Evolutionary conservation across 108 stramenopile genomes (phyloP), one percentile per base, ranked within the genome.

Genomic region (Pinguiococcus pyrenoidosus): DNA sequence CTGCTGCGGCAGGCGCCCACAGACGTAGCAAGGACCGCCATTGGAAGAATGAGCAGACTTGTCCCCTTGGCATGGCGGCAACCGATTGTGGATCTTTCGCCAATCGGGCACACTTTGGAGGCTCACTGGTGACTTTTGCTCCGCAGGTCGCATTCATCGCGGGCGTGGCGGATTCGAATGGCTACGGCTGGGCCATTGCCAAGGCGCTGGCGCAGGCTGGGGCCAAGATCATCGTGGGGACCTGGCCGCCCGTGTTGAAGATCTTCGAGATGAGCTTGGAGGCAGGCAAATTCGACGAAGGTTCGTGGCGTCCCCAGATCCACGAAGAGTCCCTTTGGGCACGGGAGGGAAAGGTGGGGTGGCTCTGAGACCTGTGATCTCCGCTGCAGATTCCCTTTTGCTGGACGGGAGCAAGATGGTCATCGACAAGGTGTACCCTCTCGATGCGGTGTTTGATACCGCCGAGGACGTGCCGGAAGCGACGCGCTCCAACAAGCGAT

Each of bases 161-260:
- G 13, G 93, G 93, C 27, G 93, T 95, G 29, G 93, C 89, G 14
- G 93, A 95, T 61, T 87, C 88, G 26, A 84, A 84, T 28, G 93
- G 93, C 25, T 95, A 95, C 67, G 93, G 93, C 42, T 95, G 93
- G 93, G 93, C 93, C 35, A 95, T 95, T 56, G 79, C 87, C 46
- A 82, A 81, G 62, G 80, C 84, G 12, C 74, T 91, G 40, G 89
- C 93, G 32, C 82, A 84, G 54, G 89, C 89, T 25, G 93, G 93
- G 32, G 85, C 85, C 50, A 91, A 82, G 35, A 85, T 95, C 45
- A 80, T 90, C 49, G 85, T 95, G 44, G 93, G 93, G 52, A 95
- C 93, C 12, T 95, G 93, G 93, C 93, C 93, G 14, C 93, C 93
- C 7, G 89, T 95, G 32, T 77, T 95, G 40, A 87, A 87, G 67